Conservation (phyloP, 2,329 filamentous ascomycete species). For the Xylaria digitata region DNA sequence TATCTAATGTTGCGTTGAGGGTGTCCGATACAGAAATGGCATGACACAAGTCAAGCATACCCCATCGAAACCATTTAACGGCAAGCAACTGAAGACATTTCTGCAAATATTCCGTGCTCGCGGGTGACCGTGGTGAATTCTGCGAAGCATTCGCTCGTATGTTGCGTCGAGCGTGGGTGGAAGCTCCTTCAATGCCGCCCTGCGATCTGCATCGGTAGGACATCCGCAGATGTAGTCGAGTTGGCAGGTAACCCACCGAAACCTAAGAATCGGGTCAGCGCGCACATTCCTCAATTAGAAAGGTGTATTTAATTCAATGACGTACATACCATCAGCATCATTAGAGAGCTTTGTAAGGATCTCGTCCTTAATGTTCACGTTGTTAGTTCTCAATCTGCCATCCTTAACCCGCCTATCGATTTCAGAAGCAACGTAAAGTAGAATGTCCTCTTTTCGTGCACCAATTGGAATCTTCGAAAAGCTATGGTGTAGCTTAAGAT, state of each 20-base stretch:
- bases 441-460: conserved; percentile 41
- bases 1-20: conserved; percentile 14
- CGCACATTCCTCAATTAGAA: neutral
- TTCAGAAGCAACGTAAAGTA: conserved; percentile 39
- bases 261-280: neutral
- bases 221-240: conserved; percentile 37
- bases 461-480: conserved; percentile 34
- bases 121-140: conserved; percentile 22
- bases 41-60: neutral
- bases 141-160: conserved; percentile 37
- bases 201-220: conserved; percentile 33
- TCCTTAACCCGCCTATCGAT: conserved; percentile 34
- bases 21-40: conserved; percentile 19
- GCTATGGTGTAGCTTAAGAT: conserved; percentile 21
- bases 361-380: conserved; percentile 33
- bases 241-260: conserved; percentile 39
- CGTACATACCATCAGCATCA: conserved; percentile 40
- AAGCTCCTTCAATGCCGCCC: conserved; percentile 35
- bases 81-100: conserved; percentile 32
- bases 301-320: no score
- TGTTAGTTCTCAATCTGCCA: conserved; percentile 22
- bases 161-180: conserved; percentile 37
- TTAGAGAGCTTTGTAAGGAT: conserved; percentile 32
- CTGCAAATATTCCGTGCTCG: conserved; percentile 21
- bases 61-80: neutral